These are phyloP conservation scores for Suillus lakei DNA, from an alignment of 768 basidiomycete genomes.

Conservation along the genomic window DNA sequence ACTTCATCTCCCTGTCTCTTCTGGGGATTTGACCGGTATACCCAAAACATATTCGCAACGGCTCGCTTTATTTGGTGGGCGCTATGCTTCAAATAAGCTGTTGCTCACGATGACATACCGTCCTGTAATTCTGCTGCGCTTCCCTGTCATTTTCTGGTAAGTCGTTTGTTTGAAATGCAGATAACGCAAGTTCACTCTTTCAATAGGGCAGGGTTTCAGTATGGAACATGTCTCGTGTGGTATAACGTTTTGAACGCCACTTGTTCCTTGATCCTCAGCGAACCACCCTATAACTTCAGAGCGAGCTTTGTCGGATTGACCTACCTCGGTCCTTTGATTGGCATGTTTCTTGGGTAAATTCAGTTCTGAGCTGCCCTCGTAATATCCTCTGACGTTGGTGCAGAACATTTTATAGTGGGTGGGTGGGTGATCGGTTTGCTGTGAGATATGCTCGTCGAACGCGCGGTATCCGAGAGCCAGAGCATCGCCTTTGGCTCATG, in stretches of 20 bases:
- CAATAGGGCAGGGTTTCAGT: constrained; percentile 26
- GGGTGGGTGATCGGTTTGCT: constrained; percentile 25
- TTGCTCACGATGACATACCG: constrained; percentile 24
- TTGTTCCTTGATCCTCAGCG: constrained; percentile 23
- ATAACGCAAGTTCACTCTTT: not conserved
- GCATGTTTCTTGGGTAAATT: constrained; percentile 23
- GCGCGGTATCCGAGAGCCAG: constrained; percentile 22
- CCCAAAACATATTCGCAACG: constrained; percentile 19
- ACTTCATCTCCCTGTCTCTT: constrained; percentile 8
- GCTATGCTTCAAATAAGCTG: constrained; percentile 24
- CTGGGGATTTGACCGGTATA: constrained; percentile 17
- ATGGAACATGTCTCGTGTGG: constrained; percentile 26
- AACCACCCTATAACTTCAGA: constrained; percentile 25
- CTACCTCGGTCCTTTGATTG: constrained; percentile 26
- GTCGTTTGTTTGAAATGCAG: not conserved
- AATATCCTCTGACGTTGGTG: constrained; percentile 1
- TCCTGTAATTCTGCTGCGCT: constrained; percentile 22
- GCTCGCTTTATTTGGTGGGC: constrained; percentile 18
- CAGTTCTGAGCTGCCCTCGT: not conserved
- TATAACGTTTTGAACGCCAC: constrained; percentile 30
- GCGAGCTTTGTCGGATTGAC: constrained; percentile 25
- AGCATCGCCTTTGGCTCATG: constrained; percentile 31
- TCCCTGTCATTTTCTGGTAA: constrained; percentile 26
- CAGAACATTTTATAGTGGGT: constrained; percentile 25
- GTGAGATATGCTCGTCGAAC: constrained; percentile 23